phyloP scores from a whole-genome alignment of 169 alveolate species.

The Eimeria falciformis region DNA sequence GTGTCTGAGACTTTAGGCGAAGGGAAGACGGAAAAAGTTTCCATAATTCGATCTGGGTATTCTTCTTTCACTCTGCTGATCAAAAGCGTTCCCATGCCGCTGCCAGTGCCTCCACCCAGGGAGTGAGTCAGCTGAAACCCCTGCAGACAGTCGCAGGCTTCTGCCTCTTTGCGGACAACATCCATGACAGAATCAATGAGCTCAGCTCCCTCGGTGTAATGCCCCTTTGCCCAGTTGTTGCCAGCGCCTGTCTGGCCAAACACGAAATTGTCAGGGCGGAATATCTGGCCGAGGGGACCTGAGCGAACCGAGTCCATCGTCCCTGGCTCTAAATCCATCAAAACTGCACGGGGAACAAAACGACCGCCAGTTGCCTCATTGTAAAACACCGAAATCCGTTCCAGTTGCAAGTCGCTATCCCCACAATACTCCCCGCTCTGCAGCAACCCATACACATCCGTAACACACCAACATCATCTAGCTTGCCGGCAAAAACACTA shows the following conservation, averaged over 20 bases:
- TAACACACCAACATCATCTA: neutral
- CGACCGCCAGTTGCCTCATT: conserved; percentile 99
- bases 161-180: conserved; percentile 99
- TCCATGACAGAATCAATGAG: conserved; percentile 98
- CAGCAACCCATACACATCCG: too few relatives aligned
- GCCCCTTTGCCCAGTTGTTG: conserved; percentile 99
- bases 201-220: conserved; percentile 99
- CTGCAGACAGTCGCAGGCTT: conserved; percentile 98
- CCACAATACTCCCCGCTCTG: conserved; percentile 91
- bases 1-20: conserved; percentile 99
- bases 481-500: neutral
- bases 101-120: conserved; percentile 99
- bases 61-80: conserved; percentile 98
- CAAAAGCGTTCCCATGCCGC: conserved; percentile 99
- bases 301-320: conserved; percentile 98
- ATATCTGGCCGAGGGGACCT: conserved; percentile 96
- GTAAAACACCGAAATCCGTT: conserved; percentile 94
- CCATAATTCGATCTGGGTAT: conserved; percentile 99
- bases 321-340: conserved; percentile 99
- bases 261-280: conserved; percentile 98
- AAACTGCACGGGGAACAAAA: conserved; percentile 98
- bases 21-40: conserved; percentile 98
- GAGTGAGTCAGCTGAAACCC: conserved; percentile 99
- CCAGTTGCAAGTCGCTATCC: conserved; percentile 91
- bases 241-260: conserved; percentile 99